Evolutionary conservation across 805 yeast genomes (phyloP), one percentile per base, ranked within the genome.

Genomic region (Saccharomycopsis selenospora): DNA sequence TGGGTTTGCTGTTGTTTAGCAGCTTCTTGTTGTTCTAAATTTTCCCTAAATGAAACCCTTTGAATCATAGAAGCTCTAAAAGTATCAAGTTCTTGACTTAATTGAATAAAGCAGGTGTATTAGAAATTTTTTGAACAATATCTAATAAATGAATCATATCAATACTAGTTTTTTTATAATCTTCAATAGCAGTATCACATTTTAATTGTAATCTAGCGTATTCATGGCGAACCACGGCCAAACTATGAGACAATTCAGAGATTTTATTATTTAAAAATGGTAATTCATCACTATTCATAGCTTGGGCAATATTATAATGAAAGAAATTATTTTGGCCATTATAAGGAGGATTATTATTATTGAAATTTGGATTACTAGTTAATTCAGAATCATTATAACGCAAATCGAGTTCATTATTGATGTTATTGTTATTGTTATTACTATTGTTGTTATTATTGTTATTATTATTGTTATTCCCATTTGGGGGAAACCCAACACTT

Each of bases 91-190:
- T 48, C 51, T 14, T 27, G n/a, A n/a, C n/a, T n/a, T n/a, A n/a
- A n/a, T n/a, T n/a, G n/a, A n/a, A n/a, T n/a, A 4, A 11, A 27
- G 11, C 38, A 6, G 38, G 18, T 17, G 6, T 20, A 6, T 14
- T 17, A 6, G 18, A 14, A 20, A 43, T 18, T 23, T 55, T 61
- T 45, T 71, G 74, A 36, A 72, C 59, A 43, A 73, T 57, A 20
- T 79, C 85, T 8, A 80, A 55, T 6, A 80, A 50, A 33, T 69
- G 69, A 2, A 79, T 72, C 62, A 77, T 66, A 55, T 80, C 87
- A 47, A 69, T 57, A 56, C 77, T 78, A 14, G 75, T 68, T 47
- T 68, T 67, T 30, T 72, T 70, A 49, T 76, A 57, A 43, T 77
- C 79, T 3, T 72, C 75, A 27, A 65, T 59, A 4, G 79, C 67